Evolutionary conservation across 2,329 filamentous ascomycete genomes (phyloP), one percentile per base, ranked within the genome.

Genomic region (Colletotrichum australisinense): DNA sequence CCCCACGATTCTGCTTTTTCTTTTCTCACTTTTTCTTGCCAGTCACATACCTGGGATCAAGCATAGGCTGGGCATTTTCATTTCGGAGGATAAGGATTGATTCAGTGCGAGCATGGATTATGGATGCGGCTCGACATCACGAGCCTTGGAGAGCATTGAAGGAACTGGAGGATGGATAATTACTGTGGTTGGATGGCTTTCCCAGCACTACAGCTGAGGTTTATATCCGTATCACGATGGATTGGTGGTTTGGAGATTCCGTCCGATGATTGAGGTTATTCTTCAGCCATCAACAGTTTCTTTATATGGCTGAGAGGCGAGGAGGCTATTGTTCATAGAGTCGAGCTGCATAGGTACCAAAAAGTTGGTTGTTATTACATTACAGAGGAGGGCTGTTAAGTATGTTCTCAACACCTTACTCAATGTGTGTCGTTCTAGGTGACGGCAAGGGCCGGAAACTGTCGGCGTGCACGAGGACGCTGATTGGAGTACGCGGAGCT

Each of bases 181-280:
- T 38, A 56, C 57, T 62, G 63, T n/a, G 49, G 64, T 73, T 72
- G 63, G 69, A 73, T 73, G 71, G 49, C 66, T 72, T 35, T 60
- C 59, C 60, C 67, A 57, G 70, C 52, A 38, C 12, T 11, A 32
- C 16, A 30, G 35, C 71, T 66, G 28, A 55, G 71, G 67, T 67
- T 62, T 73, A 67, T 56, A 66, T 71, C 46, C 24, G 26, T 55
- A 64, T 46, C 38, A 38, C 42, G 49, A 30, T n/a, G 26, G 57
- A 63, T 57, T 58, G 56, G 58, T 58, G 52, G 57, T 35, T 46
- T 57, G 12, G 57, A 52, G 35, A 53, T 28, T 28, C 49, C 8
- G 65, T 49, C 57, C 12, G 30, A 30, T 35, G 58, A 35, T 11
- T 22, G 53, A 58, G n/a, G 46, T 12, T 22, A 58, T 8, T n/a